A percentile compares a stretch with the other conserved stretches of the same genome.
phyloP scores from a whole-genome alignment of 1,284 basidiomycete genomes.

The Polyporus tsugae region DNA sequence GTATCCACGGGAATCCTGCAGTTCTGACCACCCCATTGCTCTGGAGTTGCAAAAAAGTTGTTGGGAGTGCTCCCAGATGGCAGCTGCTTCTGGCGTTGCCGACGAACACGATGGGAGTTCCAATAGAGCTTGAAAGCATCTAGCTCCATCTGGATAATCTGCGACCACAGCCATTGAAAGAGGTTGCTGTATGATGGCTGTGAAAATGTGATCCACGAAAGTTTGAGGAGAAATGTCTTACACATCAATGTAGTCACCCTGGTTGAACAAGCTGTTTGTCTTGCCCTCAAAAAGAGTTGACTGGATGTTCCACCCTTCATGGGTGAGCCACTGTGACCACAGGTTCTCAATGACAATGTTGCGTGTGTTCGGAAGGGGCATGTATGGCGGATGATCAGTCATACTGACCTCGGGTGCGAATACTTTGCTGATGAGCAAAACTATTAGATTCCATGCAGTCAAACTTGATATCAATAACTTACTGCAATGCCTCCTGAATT shows the following conservation, averaged over 20 bases:
- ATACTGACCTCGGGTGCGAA: not conserved
- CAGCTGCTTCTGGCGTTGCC: not conserved
- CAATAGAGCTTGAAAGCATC: slow-evolving; percentile 14
- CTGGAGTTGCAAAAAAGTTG: too few species aligned
- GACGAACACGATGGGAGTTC: slow-evolving; percentile 21
- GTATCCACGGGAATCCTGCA: too few species aligned
- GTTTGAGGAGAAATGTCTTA: not conserved
- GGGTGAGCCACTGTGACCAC: not conserved
- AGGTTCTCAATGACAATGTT: not conserved
- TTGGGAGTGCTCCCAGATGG: slow-evolving; percentile 9
- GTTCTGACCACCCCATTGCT: too few species aligned
- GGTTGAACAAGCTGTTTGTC: not conserved
- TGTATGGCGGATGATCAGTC: not conserved
- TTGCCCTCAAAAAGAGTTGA: not conserved
- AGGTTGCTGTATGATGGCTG: slow-evolving; percentile 19
- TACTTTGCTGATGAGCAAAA: not conserved
- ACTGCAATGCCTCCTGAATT: too few species aligned
- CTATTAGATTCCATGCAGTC: not conserved
- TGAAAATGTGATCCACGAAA: too few species aligned
- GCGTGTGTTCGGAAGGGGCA: not conserved
- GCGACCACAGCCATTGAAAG: slow-evolving; percentile 23
- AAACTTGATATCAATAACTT: too few species aligned
- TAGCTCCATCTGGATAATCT: slow-evolving; percentile 13
- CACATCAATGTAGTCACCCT: not conserved
- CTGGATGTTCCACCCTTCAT: not conserved